Evolutionary conservation across 345 rosid genomes (phyloP).

Genomic region (Arabis hirsuta): DNA sequence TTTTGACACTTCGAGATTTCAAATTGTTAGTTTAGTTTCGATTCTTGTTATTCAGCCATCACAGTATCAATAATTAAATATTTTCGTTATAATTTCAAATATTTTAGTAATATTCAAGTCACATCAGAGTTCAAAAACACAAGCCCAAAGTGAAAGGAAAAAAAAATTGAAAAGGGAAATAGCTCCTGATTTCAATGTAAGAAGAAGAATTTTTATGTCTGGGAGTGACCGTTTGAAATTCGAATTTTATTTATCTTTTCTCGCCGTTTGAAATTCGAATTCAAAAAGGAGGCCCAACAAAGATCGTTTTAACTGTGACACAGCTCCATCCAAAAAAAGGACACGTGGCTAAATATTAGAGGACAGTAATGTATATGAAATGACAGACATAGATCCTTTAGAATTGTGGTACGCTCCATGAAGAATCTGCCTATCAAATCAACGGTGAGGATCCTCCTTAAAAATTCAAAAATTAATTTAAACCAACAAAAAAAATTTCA

Average conservation of each 20-base stretch:
- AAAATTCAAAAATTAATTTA: constrained; percentile 24
- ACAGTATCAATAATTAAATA: too few species aligned
- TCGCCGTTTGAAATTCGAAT: constrained; percentile 46
- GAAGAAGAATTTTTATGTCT: neutral
- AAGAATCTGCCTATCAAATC: constrained; percentile 23
- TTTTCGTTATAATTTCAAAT: too few species aligned
- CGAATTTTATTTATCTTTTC: constrained; percentile 24
- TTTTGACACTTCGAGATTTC: too few species aligned
- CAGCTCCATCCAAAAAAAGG: neutral
- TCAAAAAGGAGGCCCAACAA: constrained; percentile 27
- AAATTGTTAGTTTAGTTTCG: too few species aligned
- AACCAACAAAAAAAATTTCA: neutral
- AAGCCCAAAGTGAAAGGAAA: too few species aligned
- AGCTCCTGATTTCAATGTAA: constrained; percentile 38
- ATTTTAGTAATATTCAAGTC: neutral
- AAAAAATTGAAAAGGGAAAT: neutral
- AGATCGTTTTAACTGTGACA: constrained; percentile 14
- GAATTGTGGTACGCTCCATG: constrained; percentile 37
- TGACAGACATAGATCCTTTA: constrained; percentile 7
- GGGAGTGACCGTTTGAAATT: constrained; percentile 45
- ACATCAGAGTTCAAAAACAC: neutral
- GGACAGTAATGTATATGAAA: neutral
- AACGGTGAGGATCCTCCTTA: constrained; percentile 29
- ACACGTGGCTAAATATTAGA: constrained; percentile 1
- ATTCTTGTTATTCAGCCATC: too few species aligned